Evolutionary conservation across 139 green algal genomes (phyloP).

Genomic region (Edaphochlamys debaryana): DNA sequence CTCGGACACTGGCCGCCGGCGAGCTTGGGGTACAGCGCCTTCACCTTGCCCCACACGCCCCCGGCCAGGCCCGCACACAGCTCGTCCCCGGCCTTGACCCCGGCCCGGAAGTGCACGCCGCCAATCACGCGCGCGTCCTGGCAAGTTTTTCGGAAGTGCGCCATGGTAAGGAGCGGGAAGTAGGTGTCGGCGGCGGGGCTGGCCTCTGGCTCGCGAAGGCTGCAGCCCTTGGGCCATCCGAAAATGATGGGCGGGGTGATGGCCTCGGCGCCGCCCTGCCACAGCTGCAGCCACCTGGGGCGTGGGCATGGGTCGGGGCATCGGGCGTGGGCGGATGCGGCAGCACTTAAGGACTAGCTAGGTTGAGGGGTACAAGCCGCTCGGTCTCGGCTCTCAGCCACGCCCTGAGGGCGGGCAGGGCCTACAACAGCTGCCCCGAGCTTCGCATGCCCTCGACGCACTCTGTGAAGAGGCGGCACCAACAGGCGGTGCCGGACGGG

Average conservation of each 20-base stretch:
- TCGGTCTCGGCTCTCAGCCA: no score
- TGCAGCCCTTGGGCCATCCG: not conserved
- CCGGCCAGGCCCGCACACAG: not conserved
- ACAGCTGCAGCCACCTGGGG: no score
- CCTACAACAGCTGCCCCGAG: no score
- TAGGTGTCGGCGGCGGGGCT: not conserved
- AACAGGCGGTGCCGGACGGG: not conserved
- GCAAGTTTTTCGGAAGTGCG: not conserved
- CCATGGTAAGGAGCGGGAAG: not conserved
- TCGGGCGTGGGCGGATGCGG: no score
- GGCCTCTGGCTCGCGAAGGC: not conserved
- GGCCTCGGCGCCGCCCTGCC: not conserved
- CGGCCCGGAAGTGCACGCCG: constrained; percentile 1
- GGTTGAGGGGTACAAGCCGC: no score
- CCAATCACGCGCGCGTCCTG: constrained; percentile 11
- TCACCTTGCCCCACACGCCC: not conserved
- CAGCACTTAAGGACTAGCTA: no score
- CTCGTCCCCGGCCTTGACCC: not conserved
- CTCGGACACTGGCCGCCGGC: no score
- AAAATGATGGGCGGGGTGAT: not conserved
- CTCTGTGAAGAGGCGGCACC: constrained; percentile 3
- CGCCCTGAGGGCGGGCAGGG: no score
- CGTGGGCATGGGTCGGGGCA: no score
- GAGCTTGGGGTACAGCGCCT: not conserved
- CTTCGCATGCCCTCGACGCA: no score